phyloP scores from a whole-genome alignment of 805 yeast species.

The Cyberlindnera americana region DNA sequence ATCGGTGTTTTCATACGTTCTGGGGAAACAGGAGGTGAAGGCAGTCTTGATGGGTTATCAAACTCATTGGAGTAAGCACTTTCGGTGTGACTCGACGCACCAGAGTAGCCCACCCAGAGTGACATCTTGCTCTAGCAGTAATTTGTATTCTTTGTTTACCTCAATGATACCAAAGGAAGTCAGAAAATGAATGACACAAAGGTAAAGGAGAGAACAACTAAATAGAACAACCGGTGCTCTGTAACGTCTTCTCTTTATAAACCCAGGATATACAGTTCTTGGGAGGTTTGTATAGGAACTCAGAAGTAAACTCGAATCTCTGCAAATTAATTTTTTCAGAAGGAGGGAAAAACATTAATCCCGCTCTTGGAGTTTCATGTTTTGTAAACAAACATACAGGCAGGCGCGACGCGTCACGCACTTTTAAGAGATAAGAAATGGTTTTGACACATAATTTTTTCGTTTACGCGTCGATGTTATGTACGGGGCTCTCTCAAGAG shows the following conservation, averaged over 20 bases:
- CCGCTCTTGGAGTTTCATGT: constrained; percentile 4
- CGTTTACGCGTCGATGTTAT: not conserved
- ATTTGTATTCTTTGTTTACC: not conserved
- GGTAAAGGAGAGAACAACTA: not conserved
- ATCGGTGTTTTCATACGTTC: constrained; percentile 1
- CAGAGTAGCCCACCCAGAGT: too few relatives aligned
- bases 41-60: constrained; percentile 2
- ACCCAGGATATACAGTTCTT: too few relatives aligned
- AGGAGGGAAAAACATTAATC: too few relatives aligned
- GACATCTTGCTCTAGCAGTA: too few relatives aligned
- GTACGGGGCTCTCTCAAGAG: too few relatives aligned
- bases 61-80: not conserved
- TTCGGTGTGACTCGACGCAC: not conserved
- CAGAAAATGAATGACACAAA: constrained; percentile 1
- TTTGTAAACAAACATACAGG: constrained; percentile 9
- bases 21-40: constrained; percentile 24
- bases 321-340: too few relatives aligned
- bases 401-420: constrained; percentile 9
- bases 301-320: too few relatives aligned
- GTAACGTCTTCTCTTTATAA: too few relatives aligned
- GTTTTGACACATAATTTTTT: constrained; percentile 7
- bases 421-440: constrained; percentile 4
- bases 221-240: not conserved
- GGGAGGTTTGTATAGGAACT: too few relatives aligned
- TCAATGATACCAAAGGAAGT: too few relatives aligned